Evolutionary conservation across 106 monocot species (phyloP), one percentile per base, ranked within the genome.

Genomic region (Dendrobium chrysotoxum): DNA sequence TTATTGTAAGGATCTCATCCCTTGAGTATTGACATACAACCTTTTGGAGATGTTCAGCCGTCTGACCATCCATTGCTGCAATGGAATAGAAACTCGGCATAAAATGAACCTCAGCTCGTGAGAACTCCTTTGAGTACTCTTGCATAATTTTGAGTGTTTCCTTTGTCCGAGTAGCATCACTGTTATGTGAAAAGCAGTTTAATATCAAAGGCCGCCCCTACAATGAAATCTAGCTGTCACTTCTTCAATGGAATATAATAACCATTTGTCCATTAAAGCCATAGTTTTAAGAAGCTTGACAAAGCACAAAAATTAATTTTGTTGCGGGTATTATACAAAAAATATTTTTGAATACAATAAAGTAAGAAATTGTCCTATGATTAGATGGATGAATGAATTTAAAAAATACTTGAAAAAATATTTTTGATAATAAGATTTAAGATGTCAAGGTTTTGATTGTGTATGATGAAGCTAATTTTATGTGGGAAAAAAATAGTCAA

Each of bases 41-140:
- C 80, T 88, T 92, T 78, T 91, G 92, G 41, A 99, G 88, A 80
- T 99, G 98, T 40, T 91, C 94, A 23, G 98, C 95, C 46, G 98
- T 99, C 82, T 95, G 95, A 13, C 98, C 98, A 80, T 99, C 98
- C 95, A 99, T 95, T 42, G 98, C 95, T 66, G 98, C 95, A 67
- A 99, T 81, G 11, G 98, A 95, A 75, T 99, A 99, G 86, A 99
- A 99, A 76, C 98, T 95, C 72, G 98, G 95, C 46, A 99, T 80
- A 78, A 91, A 99, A 74, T 86, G 83, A n/a, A 95, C 92, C 81
- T 87, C 80, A 4, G 95, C 98, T 86, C 88, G 83, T 44, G 83
- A 88, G 81, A 99, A 87, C 35, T 75, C 88, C 38, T 78, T 67
- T 35, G 79, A 86, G 66, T 88, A 83, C 75, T 87, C 88, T 79